These are phyloP conservation scores for Vaccinium darrowii DNA, from an alignment of 148 eudicot genomes.

Conservation along the genomic window DNA sequence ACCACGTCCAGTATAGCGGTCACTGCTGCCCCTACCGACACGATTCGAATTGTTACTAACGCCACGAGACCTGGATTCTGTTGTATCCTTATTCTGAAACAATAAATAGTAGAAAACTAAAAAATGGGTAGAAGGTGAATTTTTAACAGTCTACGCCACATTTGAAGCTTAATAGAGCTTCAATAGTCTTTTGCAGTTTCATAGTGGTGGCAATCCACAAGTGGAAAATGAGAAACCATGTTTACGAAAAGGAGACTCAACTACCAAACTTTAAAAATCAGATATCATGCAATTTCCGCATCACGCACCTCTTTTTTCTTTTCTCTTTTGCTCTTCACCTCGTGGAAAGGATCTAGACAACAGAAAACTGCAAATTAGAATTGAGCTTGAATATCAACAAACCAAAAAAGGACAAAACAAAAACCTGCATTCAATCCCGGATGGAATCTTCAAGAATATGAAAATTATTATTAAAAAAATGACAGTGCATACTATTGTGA, in stretches of 20 bases:
- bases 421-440: not conserved
- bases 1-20: conserved; percentile 62
- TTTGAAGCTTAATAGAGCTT: not conserved
- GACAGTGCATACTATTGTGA: not conserved
- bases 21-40: conserved; percentile 54
- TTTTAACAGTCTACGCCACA: not conserved
- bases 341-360: conserved; percentile 81
- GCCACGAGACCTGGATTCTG: conserved; percentile 73
- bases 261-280: not conserved
- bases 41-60: conserved; percentile 52
- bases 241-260: not conserved
- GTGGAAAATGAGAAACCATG: not conserved
- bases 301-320: conserved; percentile 95
- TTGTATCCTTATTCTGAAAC: conserved; percentile 61
- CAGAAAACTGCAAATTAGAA: conserved; percentile 37
- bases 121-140: not conserved
- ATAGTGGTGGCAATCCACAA: not conserved
- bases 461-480: not conserved
- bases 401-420: not conserved
- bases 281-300: conserved; percentile 18
- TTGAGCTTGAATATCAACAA: conserved; percentile 15
- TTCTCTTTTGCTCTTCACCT: conserved; percentile 99
- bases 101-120: conserved; percentile 8
- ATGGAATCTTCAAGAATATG: not conserved
- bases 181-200: not conserved